Evolutionary conservation across 2,329 filamentous ascomycete species (phyloP).

Genomic region (Aureobasidium subglaciale): DNA sequence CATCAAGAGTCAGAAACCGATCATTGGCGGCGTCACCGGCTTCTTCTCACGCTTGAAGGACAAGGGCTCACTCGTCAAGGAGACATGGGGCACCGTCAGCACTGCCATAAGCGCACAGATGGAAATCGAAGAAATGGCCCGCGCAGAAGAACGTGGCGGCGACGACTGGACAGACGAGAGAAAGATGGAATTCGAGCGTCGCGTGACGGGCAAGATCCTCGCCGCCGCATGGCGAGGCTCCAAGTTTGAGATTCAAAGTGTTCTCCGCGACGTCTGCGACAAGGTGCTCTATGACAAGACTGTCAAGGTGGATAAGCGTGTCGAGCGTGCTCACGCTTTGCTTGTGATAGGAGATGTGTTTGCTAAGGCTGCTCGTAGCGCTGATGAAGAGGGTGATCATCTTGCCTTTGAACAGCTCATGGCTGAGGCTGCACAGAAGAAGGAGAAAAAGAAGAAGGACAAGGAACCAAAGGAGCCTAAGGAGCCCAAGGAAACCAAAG

Average conservation of each 20-base stretch:
- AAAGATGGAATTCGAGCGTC: slow-evolving; percentile 89
- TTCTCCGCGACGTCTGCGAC: slow-evolving; percentile 91
- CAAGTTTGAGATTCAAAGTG: slow-evolving; percentile 97
- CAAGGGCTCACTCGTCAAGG: slow-evolving; percentile 93
- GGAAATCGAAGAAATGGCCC: slow-evolving; percentile 98
- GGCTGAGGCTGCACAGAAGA: slow-evolving; percentile 91
- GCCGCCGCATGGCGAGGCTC: slow-evolving; percentile 93
- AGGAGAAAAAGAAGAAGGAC: slow-evolving; percentile 60
- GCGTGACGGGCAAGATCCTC: slow-evolving; percentile 95
- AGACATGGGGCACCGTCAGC: slow-evolving; percentile 96
- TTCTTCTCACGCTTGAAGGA: slow-evolving; percentile 94
- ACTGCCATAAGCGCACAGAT: slow-evolving; percentile 95
- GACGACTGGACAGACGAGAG: slow-evolving; percentile 99
- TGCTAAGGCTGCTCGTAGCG: slow-evolving; percentile 57
- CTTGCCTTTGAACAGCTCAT: slow-evolving; percentile 98
- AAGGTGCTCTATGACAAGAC: slow-evolving; percentile 72
- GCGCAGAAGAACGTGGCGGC: slow-evolving; percentile 86
- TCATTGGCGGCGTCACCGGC: slow-evolving; percentile 71
- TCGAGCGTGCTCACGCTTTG: slow-evolving; percentile 86
- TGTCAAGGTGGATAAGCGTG: slow-evolving; percentile 72
- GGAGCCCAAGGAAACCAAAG: not conserved
- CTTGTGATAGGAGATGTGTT: slow-evolving; percentile 86
- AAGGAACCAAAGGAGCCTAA: not conserved
- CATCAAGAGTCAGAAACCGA: slow-evolving; percentile 91
- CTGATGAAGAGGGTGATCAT: slow-evolving; percentile 96